Base-by-base conservation (phyloP, 2,329 filamentous ascomycete genomes). In the Rasamsonia emersonii region DNA sequence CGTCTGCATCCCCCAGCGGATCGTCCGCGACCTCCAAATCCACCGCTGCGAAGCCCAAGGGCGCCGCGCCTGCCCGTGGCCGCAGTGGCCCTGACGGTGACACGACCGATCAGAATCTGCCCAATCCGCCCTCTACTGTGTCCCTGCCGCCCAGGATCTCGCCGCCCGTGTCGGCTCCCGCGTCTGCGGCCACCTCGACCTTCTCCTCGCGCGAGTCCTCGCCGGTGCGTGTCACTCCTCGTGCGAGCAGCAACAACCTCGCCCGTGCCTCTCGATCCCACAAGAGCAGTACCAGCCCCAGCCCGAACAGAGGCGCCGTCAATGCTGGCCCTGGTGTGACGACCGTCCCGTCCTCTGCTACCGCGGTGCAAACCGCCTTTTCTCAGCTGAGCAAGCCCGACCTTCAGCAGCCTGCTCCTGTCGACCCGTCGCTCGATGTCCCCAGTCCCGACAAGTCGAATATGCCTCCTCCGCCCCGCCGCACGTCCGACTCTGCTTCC, bases 301-400 rank as follows among this genome's bases (percentile, higher is more conserved):
- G 77, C 46, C 77, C 79, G 13, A 66, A 70, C 34, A 71, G 79
- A 24, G 50, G 54, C 5, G 51, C 47, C 44, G 62, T 65, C 36
- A 71, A 64, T 26, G 44, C 51, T n/a, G 43, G 46, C 23, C 39
- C 56, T 30, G 43, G 40, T 15, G 41, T 49, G 32, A 43, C 48
- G 8, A 30, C 36, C 13, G 28, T 36, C 19, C 65, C 72, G 34
- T 71, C 77, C 20, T 76, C 77, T 30, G 70, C 77, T 16, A 70
- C 76, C 15, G 67, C 78, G 13, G 67, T 78, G 36, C 73, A 81
- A 56, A 74, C 78, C 53, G 73, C 77, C 37, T 65, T 89, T 29
- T 82, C 82, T 10, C 72, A 81, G 21, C 65, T 77, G 20, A 77
- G 68, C 42, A 80, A 77, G 29, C 80, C 84, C 5, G 71, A 74